Conservation (phyloP, 768 basidiomycete species). For the Russula virescens region DNA sequence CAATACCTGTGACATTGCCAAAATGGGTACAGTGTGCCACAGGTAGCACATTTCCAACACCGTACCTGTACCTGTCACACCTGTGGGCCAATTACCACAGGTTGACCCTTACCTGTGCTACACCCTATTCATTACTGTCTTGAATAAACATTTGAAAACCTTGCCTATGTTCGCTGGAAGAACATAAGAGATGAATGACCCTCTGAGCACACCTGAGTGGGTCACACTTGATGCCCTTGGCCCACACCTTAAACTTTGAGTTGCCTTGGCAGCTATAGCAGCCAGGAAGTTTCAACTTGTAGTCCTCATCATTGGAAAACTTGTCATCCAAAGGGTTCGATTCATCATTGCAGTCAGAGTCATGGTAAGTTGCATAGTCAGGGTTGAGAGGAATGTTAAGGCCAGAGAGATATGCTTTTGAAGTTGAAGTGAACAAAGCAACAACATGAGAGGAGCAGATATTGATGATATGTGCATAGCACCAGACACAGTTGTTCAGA, state of each 20-base stretch:
- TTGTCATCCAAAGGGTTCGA: too few relatives aligned
- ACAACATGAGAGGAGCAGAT: neutral
- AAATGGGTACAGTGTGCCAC: too few relatives aligned
- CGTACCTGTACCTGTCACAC: too few relatives aligned
- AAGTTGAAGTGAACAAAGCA: neutral
- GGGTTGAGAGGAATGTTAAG: neutral
- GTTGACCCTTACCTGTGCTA: too few relatives aligned
- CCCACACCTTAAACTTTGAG: neutral
- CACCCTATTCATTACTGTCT: neutral
- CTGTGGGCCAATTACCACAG: too few relatives aligned
- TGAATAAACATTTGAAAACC: neutral
- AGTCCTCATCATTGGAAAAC: neutral
- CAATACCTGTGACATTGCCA: too few relatives aligned
- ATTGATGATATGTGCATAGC: neutral
- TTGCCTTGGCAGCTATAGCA: neutral
- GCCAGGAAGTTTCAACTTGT: neutral
- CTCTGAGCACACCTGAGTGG: neutral
- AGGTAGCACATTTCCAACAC: too few relatives aligned
- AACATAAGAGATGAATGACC: neutral
- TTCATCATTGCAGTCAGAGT: neutral
- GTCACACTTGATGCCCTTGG: neutral
- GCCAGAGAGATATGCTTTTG: neutral
- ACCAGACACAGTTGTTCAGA: neutral
- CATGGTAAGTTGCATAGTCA: neutral
- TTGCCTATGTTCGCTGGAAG: neutral